phyloP scores from a whole-genome alignment of 345 rosid species.

The Pelargonium nanum region DNA sequence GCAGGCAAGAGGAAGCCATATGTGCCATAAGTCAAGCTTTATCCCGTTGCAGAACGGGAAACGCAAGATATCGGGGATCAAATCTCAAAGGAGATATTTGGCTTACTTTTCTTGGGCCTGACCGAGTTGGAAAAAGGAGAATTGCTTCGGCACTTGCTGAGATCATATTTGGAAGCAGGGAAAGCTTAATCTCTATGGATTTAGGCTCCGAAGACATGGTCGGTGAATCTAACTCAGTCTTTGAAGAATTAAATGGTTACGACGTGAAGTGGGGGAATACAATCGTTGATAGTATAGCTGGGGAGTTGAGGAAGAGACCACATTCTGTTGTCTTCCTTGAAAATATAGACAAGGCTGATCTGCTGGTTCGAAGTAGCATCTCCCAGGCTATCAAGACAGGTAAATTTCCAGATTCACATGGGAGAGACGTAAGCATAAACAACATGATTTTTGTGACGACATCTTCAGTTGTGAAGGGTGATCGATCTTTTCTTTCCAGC shows the following conservation, averaged over 20 bases:
- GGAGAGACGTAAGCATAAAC: slow-evolving; percentile 39
- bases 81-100: slow-evolving; percentile 33
- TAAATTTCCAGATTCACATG: slow-evolving; percentile 39
- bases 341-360: slow-evolving; percentile 58
- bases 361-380: slow-evolving; percentile 30
- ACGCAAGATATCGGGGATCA: slow-evolving; percentile 16
- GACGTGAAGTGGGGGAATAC: slow-evolving; percentile 37
- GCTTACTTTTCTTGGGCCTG: slow-evolving; percentile 69
- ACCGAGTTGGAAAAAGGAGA: slow-evolving; percentile 51
- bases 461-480: slow-evolving; percentile 9
- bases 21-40: slow-evolving; percentile 34
- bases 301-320: slow-evolving; percentile 42
- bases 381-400: slow-evolving; percentile 47
- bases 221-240: slow-evolving; percentile 15
- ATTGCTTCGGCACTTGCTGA: slow-evolving; percentile 52
- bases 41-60: slow-evolving; percentile 32
- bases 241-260: slow-evolving; percentile 19
- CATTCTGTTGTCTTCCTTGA: slow-evolving; percentile 50
- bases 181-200: slow-evolving; percentile 37
- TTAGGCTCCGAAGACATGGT: slow-evolving; percentile 26
- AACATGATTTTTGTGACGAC: slow-evolving; percentile 38
- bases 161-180: slow-evolving; percentile 34
- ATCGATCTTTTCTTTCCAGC: slow-evolving; percentile 8
- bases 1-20: slow-evolving; percentile 59
- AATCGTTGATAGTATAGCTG: slow-evolving; percentile 36